Base-by-base conservation (phyloP, 495 filamentous ascomycete species). In the Neurospora pannonica region DNA sequence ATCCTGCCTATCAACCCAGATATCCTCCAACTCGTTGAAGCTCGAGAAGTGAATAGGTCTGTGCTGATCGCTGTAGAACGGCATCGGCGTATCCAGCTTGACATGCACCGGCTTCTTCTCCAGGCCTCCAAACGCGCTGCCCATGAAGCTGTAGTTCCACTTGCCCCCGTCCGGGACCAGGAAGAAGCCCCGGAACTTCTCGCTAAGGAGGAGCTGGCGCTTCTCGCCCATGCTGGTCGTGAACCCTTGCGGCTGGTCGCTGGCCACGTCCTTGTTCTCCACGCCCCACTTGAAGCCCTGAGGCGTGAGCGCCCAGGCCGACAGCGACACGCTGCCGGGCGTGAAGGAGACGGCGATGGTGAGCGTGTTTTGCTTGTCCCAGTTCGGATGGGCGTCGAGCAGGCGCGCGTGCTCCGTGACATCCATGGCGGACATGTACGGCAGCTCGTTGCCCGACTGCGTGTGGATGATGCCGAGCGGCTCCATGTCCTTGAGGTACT, bases 91-190 rank as follows among this genome's bases (percentile, higher is more conserved):
- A 85, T 98, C 97, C 75, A 99, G 90, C 87, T 95, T 96, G 74
- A 98, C 95, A 80, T 93, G 90, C 70, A 96, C 88, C 38, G 90
- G 86, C 83, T 92, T 94, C 90, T 97, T 97, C 86, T 98, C 95
- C 71, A 97, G 78, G 24, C 88, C 89, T 67, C 90, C 90, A 80
- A 98, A 99, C 19, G 89, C 89, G 74, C 91, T 93, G 46, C 96
- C 96, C 90, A 98, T 95, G 86, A 98, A 98, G 81, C 92, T 96
- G 82, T 97, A 99, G 83, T 99, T 99, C 97, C 97, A 99, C 34
- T 92, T 87, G 67, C 91, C 91, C 38, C 90, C 91, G 75, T 98
- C 97, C 17, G 97, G 97, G 19, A 97, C 94, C 74, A 99, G 84
- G 89, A 98, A 98, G 84, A 93, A 97, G 36, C 97, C 97, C 77